Conservation (phyloP, 192 early-diverging fungal species). For the Spinellus fusiger region DNA sequence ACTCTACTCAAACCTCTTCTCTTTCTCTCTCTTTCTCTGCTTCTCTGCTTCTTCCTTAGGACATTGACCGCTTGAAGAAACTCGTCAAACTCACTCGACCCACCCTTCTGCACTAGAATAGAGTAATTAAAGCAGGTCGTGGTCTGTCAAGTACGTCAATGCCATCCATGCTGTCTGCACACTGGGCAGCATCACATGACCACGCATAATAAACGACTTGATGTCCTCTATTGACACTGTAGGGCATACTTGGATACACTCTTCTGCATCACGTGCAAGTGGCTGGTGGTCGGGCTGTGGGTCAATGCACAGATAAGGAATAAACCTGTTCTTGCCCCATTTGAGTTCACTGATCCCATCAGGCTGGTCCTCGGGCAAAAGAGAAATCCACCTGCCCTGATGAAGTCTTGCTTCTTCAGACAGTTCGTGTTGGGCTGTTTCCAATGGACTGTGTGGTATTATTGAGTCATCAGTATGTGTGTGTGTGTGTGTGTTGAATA, state of each 20-base stretch:
- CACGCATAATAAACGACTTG: conserved; percentile 30
- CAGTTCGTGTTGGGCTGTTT: conserved; percentile 47
- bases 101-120: conserved; percentile 18
- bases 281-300: conserved; percentile 37
- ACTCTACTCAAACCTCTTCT: not conserved
- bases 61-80: conserved; percentile 32
- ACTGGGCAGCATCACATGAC: conserved; percentile 42
- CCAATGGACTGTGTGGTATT: conserved; percentile 23
- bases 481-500: too few relatives aligned
- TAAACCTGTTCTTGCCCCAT: conserved; percentile 54
- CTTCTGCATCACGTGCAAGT: conserved; percentile 40
- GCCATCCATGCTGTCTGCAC: conserved; percentile 49
- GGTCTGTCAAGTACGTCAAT: conserved; percentile 32
- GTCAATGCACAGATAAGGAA: conserved; percentile 48
- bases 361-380: conserved; percentile 37
- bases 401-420: conserved; percentile 54
- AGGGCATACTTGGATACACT: conserved; percentile 35
- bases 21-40: too few relatives aligned
- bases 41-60: conserved; percentile 13
- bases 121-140: conserved; percentile 11
- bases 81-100: conserved; percentile 47
- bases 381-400: conserved; percentile 39
- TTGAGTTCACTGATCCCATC: conserved; percentile 52
- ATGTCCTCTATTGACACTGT: conserved; percentile 28
- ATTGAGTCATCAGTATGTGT: too few relatives aligned